Evolutionary conservation across 2,329 filamentous ascomycete genomes (phyloP).

Genomic region (Paraphaeosphaeria minitans): DNA sequence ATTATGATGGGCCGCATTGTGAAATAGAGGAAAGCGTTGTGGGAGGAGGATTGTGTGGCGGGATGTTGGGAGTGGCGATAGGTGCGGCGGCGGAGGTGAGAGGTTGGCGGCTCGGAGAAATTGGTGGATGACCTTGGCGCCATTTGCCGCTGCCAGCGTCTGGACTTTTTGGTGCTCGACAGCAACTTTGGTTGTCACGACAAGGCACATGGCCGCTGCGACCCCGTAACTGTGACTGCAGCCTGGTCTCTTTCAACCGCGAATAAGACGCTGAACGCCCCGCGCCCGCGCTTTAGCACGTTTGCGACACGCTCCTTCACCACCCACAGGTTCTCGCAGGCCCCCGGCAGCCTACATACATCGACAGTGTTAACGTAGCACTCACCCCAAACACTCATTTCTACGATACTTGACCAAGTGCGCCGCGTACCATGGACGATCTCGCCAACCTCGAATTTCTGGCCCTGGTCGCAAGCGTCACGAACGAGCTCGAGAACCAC

Average conservation of each 20-base stretch:
- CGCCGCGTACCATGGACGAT: slow-evolving; percentile 72
- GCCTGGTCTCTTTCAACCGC: background rate
- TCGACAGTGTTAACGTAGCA: background rate
- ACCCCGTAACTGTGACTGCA: slow-evolving; percentile 1
- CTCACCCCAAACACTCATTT: slow-evolving; percentile 10
- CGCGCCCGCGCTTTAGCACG: background rate
- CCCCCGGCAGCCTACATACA: background rate
- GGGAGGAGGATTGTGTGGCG: background rate
- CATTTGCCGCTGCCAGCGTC: slow-evolving; percentile 17
- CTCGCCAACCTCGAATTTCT: slow-evolving; percentile 89
- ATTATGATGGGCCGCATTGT: slow-evolving; percentile 4
- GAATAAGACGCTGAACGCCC: too few species aligned
- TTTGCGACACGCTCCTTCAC: background rate
- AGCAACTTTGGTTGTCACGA: background rate
- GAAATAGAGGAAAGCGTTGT: background rate
- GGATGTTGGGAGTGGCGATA: background rate
- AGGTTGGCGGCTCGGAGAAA: slow-evolving; percentile 26
- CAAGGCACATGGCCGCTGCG: background rate
- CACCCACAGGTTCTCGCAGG: background rate
- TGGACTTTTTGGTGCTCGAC: slow-evolving; percentile 12
- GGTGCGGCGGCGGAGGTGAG: slow-evolving; percentile 20
- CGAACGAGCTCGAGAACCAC: slow-evolving; percentile 92
- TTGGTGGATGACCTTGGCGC: slow-evolving; percentile 18
- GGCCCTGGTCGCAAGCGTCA: slow-evolving; percentile 92
- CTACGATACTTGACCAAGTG: slow-evolving; percentile 5